Percentiles rank a stretch among this genome's conserved stretches.
phyloP scores from a whole-genome alignment of 257 asterid species.

The Haberlea rhodopensis region DNA sequence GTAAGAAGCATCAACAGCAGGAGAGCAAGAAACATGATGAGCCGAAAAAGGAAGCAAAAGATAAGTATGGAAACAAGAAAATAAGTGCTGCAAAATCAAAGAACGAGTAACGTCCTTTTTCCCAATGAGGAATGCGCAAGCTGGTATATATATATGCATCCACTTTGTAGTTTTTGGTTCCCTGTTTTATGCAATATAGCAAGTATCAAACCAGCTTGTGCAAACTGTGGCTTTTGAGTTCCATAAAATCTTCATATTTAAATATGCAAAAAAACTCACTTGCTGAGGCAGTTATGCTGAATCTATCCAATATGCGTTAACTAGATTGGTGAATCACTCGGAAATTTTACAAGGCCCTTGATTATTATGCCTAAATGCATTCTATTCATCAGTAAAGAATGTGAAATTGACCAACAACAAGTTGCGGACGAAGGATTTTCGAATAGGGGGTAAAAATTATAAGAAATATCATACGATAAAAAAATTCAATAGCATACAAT shows the following conservation, averaged over 20 bases:
- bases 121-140: constrained; percentile 16
- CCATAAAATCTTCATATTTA: constrained; percentile 17
- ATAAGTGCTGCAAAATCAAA: constrained; percentile 47
- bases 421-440: too few species aligned
- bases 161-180: constrained; percentile 33
- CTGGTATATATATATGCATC: constrained; percentile 26
- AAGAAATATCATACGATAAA: too few species aligned
- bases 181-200: constrained; percentile 26
- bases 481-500: too few species aligned
- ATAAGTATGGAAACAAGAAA: constrained; percentile 46
- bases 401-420: too few species aligned
- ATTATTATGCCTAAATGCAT: not conserved
- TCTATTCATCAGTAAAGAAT: not conserved
- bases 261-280: not conserved
- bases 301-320: not conserved
- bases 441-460: too few species aligned
- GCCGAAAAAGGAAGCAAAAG: constrained; percentile 42
- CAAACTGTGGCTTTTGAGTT: constrained; percentile 20
- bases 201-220: constrained; percentile 28
- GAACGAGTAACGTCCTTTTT: constrained; percentile 19
- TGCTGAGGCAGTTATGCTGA: not conserved
- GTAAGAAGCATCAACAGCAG: constrained; percentile 40
- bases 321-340: not conserved
- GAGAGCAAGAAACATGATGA: constrained; percentile 41
- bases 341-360: not conserved